phyloP scores from a whole-genome alignment of 371 early-diverging fungal genomes.

The Syncephalastrum racemosum region DNA sequence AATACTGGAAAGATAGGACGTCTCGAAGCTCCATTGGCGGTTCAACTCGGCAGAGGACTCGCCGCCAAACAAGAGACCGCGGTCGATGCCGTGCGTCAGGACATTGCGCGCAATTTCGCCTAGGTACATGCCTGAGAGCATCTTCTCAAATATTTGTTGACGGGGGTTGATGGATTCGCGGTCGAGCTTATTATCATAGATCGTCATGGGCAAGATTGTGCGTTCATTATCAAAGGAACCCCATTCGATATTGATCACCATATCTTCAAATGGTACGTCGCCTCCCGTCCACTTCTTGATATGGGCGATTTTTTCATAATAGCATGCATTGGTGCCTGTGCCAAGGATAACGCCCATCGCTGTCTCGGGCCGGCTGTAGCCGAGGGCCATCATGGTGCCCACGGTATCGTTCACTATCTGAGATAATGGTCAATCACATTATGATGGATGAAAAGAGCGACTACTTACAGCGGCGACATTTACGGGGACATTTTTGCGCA shows the following conservation, averaged over 20 bases:
- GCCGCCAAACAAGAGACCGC: constrained; percentile 77
- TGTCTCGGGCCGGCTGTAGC: constrained; percentile 80
- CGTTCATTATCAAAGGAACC: constrained; percentile 80
- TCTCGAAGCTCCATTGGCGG: constrained; percentile 78
- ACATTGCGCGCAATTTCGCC: constrained; percentile 88
- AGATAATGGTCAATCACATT: not conserved
- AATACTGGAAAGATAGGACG: constrained; percentile 87
- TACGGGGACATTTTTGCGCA: constrained; percentile 72
- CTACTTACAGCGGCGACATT: constrained; percentile 70
- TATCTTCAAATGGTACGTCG: constrained; percentile 56
- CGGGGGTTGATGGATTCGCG: constrained; percentile 78
- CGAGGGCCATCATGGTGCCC: constrained; percentile 89
- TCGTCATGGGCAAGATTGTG: constrained; percentile 74
- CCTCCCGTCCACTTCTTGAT: constrained; percentile 41
- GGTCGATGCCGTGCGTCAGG: constrained; percentile 74
- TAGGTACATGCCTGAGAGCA: constrained; percentile 93
- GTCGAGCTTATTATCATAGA: constrained; percentile 84
- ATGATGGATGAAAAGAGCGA: not conserved
- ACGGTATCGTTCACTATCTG: constrained; percentile 95
- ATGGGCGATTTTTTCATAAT: constrained; percentile 66
- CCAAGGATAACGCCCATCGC: constrained; percentile 92
- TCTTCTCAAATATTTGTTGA: constrained; percentile 86
- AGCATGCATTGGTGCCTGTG: constrained; percentile 93
- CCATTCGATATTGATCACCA: constrained; percentile 93
- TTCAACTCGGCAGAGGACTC: constrained; percentile 65